Base-by-base conservation (phyloP, 2,329 filamentous ascomycete genomes). In the Graphium sp. region DNA sequence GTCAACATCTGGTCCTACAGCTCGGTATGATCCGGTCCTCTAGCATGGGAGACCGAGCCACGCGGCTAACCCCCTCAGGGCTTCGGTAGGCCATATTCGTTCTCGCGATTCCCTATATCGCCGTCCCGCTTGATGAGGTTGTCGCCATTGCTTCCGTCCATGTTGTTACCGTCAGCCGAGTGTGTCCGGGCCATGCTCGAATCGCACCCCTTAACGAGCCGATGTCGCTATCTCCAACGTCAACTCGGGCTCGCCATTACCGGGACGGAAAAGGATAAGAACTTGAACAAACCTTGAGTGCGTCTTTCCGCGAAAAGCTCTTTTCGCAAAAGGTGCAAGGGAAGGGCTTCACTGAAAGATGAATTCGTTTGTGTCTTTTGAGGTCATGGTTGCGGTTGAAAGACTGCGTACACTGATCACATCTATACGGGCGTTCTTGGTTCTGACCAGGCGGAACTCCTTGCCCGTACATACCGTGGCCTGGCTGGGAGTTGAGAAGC, bases 371-470 rank as follows among this genome's bases (percentile, higher is more conserved):
- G 50, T 98, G 89, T 29, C 89, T 69, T 55, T 98, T 98, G 41
- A 95, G 53, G 45, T 95, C 89, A 46, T 95, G 89, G 39, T 95
- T 95, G 5, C 89, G 66, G 50, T 92, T 95, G 57, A 98, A 98
- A 21, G 81, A 85, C 48, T 92, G 83, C 1, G 80, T 72, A 45
- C 89, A 98, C 46, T 80, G 68, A 41, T 95, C 84, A 48, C 89
- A 98, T 52, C 85, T 85, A 60, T 92, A 95, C 0, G 89, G 89
- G 5, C 87, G 72, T 40, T 95, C 87, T 32, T 66, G 66, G 7
- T 58, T 55, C 8, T 21, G 19, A 10, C 58, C 58, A 35, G 67
- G 58, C n/a, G n/a, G n/a, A n/a, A n/a, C n/a, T 35, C 49, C 48
- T 13, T 58, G 56, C 13, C 52, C 48, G 34, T 82, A 80, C 51